Conservation (phyloP, 1,284 basidiomycete genomes). For the Austroboletus sp. region DNA sequence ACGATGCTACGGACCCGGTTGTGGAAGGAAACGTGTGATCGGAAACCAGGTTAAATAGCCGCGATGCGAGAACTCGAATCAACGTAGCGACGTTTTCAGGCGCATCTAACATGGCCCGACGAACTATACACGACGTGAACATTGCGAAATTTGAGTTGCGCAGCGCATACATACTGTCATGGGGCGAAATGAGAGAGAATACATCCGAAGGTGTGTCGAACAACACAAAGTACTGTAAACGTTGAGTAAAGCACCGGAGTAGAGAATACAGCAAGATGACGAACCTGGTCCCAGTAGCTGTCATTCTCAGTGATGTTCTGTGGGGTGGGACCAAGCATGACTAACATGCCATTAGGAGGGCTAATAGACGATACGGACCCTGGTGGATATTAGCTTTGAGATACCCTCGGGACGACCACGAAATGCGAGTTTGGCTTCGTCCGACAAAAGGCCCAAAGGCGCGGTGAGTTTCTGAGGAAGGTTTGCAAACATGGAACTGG, state of each 20-base stretch:
- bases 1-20: conserved; percentile 51
- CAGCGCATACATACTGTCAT: conserved; percentile 66
- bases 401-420: conserved; percentile 75
- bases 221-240: conserved; percentile 64
- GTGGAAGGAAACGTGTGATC: conserved; percentile 76
- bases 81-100: conserved; percentile 83
- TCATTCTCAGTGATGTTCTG: conserved; percentile 71
- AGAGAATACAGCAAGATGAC: conserved; percentile 17
- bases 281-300: conserved; percentile 78
- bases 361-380: conserved; percentile 39
- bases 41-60: conserved; percentile 74
- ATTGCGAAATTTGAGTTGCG: conserved; percentile 23
- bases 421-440: conserved; percentile 85
- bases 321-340: conserved; percentile 7
- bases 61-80: conserved; percentile 64
- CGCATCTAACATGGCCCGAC: conserved; percentile 70
- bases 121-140: conserved; percentile 45
- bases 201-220: conserved; percentile 86
- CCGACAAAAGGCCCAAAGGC: conserved; percentile 75
- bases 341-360: conserved; percentile 3
- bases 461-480: conserved; percentile 64
- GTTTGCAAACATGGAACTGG: conserved; percentile 48
- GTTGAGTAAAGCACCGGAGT: conserved; percentile 10
- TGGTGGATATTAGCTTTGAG: conserved; percentile 60
- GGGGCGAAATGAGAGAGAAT: conserved; percentile 76